Conservation (phyloP, 441 rosid genomes). For the Monsonia emarginata region DNA sequence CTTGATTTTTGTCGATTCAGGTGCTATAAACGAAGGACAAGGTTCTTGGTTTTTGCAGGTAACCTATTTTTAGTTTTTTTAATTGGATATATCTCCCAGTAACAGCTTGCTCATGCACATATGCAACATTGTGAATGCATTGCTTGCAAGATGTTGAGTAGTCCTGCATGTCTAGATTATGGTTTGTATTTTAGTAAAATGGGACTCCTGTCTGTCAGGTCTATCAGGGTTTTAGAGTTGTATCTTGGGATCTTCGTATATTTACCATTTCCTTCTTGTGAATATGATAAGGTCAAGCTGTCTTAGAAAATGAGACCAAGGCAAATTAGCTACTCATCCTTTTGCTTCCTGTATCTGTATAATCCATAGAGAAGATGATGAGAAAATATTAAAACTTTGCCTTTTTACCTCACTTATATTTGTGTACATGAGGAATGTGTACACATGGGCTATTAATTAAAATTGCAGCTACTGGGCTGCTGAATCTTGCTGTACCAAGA, state of each 20-base stretch:
- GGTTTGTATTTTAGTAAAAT: background rate
- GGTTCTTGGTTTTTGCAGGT: constrained; percentile 34
- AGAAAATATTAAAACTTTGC: background rate
- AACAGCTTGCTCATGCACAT: constrained; percentile 1
- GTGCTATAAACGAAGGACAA: constrained; percentile 16
- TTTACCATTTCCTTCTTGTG: no score
- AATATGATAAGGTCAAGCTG: no score
- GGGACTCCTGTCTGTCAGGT: background rate
- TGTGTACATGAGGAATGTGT: background rate
- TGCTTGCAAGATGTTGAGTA: background rate
- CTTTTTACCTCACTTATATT: background rate
- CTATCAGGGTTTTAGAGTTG: background rate
- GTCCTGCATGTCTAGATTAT: background rate
- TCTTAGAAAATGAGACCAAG: no score
- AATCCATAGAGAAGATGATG: background rate
- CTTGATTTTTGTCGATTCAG: constrained; percentile 18
- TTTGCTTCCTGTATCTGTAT: background rate
- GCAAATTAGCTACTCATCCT: background rate
- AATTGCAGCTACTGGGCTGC: background rate
- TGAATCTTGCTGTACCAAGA: background rate
- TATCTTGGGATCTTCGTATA: background rate
- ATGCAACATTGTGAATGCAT: constrained; percentile 2
- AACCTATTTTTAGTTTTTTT: constrained; percentile 11
- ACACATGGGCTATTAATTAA: background rate
- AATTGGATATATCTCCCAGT: constrained; percentile 6